Evolutionary conservation across 306 rosid species (phyloP), one percentile per base, ranked within the genome.

Genomic region (Abrus precatorius): DNA sequence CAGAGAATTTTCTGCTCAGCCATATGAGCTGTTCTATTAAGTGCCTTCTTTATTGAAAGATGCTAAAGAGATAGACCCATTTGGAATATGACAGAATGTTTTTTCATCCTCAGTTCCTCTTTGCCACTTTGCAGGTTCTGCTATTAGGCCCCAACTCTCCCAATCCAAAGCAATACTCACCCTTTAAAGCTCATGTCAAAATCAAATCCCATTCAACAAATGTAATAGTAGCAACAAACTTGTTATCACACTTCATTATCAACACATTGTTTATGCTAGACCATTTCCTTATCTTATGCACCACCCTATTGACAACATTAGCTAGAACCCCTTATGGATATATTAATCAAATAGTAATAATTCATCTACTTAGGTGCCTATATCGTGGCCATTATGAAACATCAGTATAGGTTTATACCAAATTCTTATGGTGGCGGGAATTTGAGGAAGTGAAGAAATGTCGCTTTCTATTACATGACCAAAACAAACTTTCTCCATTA

Each of bases 31-130:
- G 81, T 84, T 87, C 53, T 75, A 47, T 70, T 72, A 80, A 66
- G 84, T n/a, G 77, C 64, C 59, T 55, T 88, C 90, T 91, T 91
- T 88, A 90, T 88, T 78, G 91, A 84, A 90, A 88, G 90, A 81
- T 80, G 92, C 74, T 87, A 90, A 79, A 85, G 83, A 84, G 78
- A 84, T 49, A 78, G 83, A 83, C 82, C 88, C 87, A 84, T 82
- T 87, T 87, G 68, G 86, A 84, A 85, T 83, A 83, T 88, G 80
- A 78, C 87, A 80, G 76, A 81, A 77, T 72, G 53, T 80, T 47
- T 69, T 77, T 85, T 68, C 76, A 75, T 84, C 38, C 67, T 75
- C 29, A 78, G n/a, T 71, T 75, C 14, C 74, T 72, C 82, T 81
- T 75, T 76, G 78, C 63, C 79, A 72, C 85, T 85, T 88, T 86